Evolutionary conservation across 1,284 basidiomycete genomes (phyloP), one percentile per base, ranked within the genome.

Genomic region (Ceratobasidium sp.): DNA sequence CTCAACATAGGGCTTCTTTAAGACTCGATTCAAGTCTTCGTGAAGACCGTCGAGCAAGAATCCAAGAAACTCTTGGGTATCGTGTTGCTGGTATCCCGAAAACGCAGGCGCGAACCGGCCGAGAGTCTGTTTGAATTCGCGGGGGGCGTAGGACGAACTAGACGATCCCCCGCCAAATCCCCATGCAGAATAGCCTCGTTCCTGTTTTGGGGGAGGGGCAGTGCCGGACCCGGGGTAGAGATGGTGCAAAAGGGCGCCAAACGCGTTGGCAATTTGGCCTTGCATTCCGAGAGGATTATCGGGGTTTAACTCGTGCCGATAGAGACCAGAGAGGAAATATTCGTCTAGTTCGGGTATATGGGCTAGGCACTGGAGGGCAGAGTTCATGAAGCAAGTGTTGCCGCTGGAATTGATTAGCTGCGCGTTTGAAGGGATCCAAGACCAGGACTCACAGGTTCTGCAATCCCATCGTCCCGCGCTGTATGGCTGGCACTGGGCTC

Each of bases 301-400:
- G 1, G 88, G 87, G 78, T 99, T 99, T 69, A 99, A 87, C 80
- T 99, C 97, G 50, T 89, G 85, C 76, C 87, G 83, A 80, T 89
- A 98, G 9, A 96, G 89, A 14, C 92, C 93, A 65, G 88, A 92
- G 34, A 96, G 83, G 82, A 99, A 99, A 82, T 99, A 99, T 69
- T 97, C 90, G 26, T 89, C 88, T 16, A 99, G 85, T 79, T 98
- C 96, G 69, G 89, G 87, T 18, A 92, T 95, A 80, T 99, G 97
- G 70, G 91, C 92, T 58, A 99, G 87, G 81, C 97, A 99, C 80
- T 99, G 97, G 6, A 98, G 85, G 0, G 96, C 96, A 61, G 93
- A 95, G 80, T 98, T 98, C 95, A 98, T 97, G 82, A 97, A 97
- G 79, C 95, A 96, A 0, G 94, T 96, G 79, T 96, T 94, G 16